Conservation (phyloP, 495 filamentous ascomycete genomes). For the Trichocladium uniseriatum region DNA sequence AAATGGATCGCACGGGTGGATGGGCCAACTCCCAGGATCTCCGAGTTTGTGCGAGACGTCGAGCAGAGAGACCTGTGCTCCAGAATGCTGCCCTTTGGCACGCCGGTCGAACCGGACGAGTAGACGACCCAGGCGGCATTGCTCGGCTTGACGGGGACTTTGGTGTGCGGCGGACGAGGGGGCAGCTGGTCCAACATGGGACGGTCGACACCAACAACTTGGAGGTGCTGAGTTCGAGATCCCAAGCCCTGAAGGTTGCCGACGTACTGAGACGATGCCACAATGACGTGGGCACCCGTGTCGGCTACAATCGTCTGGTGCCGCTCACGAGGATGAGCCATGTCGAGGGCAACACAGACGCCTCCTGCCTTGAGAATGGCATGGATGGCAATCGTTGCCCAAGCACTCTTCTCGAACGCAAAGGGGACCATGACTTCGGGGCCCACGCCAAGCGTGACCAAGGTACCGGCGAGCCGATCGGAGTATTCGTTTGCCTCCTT, state of each 20-base stretch:
- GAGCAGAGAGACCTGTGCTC: conserved; percentile 33
- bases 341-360: conserved; percentile 50
- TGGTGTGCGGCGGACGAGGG: background rate
- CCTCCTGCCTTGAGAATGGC: conserved; percentile 52
- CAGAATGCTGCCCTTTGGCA: conserved; percentile 37
- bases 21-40: conserved; percentile 22
- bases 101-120: conserved; percentile 43
- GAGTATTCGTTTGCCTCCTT: conserved; percentile 36
- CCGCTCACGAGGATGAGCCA: conserved; percentile 42
- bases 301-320: conserved; percentile 28
- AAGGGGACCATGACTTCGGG: conserved; percentile 45
- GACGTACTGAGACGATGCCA: conserved; percentile 40
- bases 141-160: conserved; percentile 6
- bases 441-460: conserved; percentile 35
- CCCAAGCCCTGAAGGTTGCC: conserved; percentile 1
- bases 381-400: conserved; percentile 44
- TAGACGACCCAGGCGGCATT: conserved; percentile 47
- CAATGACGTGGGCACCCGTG: conserved; percentile 27
- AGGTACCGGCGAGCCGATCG: conserved; percentile 31
- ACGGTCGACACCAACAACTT: background rate
- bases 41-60: conserved; percentile 32
- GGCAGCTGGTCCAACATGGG: background rate
- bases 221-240: background rate
- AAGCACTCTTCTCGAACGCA: conserved; percentile 48
- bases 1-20: conserved; percentile 50